Conservation (phyloP, 2,329 filamentous ascomycete species). For the Penicillium sp. region DNA sequence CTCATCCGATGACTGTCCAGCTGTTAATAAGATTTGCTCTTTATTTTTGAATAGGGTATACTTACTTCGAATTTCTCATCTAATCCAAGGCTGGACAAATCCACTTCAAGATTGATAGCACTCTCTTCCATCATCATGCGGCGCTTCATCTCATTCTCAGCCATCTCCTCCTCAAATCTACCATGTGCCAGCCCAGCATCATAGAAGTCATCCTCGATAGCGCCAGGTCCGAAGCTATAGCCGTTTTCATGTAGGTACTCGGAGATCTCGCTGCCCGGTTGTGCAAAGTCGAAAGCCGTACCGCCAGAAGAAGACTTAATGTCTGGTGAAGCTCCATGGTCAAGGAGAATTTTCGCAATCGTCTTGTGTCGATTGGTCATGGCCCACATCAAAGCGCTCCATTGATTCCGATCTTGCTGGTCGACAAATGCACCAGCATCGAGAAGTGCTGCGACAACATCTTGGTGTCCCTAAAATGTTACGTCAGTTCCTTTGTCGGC, state of each 20-base stretch:
- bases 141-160: constrained; percentile 91
- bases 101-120: constrained; percentile 93
- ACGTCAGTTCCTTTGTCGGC: background rate
- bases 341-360: constrained; percentile 89
- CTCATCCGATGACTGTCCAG: constrained; percentile 66
- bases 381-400: constrained; percentile 99
- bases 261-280: constrained; percentile 94
- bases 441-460: constrained; percentile 81
- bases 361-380: constrained; percentile 98
- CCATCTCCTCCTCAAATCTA: constrained; percentile 94
- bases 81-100: constrained; percentile 91
- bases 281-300: constrained; percentile 93
- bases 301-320: constrained; percentile 92
- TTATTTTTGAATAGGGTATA: constrained; percentile 6
- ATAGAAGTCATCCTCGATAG: constrained; percentile 79
- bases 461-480: constrained; percentile 73
- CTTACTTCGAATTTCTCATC: constrained; percentile 91
- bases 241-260: constrained; percentile 94
- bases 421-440: constrained; percentile 87
- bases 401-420: constrained; percentile 92
- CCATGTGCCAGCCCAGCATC: constrained; percentile 89
- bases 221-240: constrained; percentile 63
- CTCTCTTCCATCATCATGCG: constrained; percentile 98
- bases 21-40: too few relatives aligned
- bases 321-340: constrained; percentile 93